phyloP scores from a whole-genome alignment of 148 eudicot genomes.

The Salicornia ramosissima region DNA sequence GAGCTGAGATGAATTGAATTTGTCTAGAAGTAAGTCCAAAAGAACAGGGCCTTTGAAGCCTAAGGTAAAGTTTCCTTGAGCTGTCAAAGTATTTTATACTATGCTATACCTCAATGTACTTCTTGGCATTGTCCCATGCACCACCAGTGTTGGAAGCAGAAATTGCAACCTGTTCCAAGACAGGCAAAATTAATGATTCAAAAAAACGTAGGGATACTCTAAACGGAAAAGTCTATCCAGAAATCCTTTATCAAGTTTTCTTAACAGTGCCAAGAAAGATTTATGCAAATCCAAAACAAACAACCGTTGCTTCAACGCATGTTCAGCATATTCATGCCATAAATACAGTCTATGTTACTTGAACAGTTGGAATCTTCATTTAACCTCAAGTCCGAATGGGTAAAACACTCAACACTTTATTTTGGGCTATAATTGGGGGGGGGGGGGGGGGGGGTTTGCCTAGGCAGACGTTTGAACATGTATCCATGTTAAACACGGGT shows the following conservation, averaged over 20 bases:
- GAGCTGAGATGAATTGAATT: no score
- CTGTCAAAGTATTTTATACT: neutral
- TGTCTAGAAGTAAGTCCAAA: no score
- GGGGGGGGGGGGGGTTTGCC: no score
- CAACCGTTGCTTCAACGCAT: neutral
- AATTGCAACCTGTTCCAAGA: conserved; percentile 50
- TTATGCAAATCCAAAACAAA: neutral
- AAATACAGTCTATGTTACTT: neutral
- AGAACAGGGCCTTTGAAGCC: no score
- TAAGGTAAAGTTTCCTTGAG: neutral
- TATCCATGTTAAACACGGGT: no score
- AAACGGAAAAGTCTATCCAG: neutral
- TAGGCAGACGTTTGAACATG: no score
- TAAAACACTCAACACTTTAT: no score
- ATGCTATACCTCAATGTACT: conserved; percentile 70
- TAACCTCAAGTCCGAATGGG: no score
- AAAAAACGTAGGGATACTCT: neutral
- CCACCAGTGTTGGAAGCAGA: conserved; percentile 93
- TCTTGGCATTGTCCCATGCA: conserved; percentile 97
- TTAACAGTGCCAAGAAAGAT: neutral
- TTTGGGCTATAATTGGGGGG: no score
- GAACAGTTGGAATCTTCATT: neutral
- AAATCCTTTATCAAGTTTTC: neutral
- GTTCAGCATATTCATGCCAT: neutral
- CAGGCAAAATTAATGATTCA: neutral